Percentiles rank a stretch among this genome's conserved stretches.
Evolutionary conservation across 345 rosid species (phyloP).

Genomic region (Salix arbutifolia): DNA sequence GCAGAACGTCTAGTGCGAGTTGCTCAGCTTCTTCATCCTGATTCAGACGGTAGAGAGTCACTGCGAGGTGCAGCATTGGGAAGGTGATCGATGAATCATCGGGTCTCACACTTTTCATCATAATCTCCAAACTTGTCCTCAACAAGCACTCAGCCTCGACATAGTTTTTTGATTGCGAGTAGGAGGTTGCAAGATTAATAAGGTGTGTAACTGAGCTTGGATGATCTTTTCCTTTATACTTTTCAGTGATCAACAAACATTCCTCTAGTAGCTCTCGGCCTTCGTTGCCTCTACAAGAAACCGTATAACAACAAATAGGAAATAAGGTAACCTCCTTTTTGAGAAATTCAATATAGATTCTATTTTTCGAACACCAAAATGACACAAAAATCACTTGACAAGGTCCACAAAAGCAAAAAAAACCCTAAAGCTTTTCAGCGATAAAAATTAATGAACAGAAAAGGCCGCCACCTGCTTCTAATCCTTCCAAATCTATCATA

Average conservation of each 20-base stretch:
- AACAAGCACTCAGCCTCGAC: conserved; percentile 76
- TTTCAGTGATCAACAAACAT: conserved; percentile 66
- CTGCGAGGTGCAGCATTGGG: conserved; percentile 75
- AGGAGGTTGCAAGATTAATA: conserved; percentile 71
- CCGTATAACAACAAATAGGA: conserved; percentile 5
- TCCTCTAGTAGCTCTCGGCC: conserved; percentile 81
- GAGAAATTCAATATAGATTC: too few relatives aligned
- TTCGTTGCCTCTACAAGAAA: conserved; percentile 57
- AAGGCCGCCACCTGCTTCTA: too few relatives aligned
- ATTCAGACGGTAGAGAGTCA: conserved; percentile 62
- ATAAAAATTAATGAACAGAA: too few relatives aligned
- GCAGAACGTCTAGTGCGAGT: conserved; percentile 51
- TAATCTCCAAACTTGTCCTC: conserved; percentile 61
- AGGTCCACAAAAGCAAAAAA: too few relatives aligned
- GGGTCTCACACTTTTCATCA: conserved; percentile 41
- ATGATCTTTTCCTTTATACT: conserved; percentile 59
- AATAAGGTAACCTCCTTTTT: neutral
- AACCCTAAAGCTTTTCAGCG: too few relatives aligned
- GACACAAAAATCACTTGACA: too few relatives aligned
- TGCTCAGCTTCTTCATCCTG: conserved; percentile 74
- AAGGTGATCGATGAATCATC: conserved; percentile 70
- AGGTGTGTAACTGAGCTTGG: conserved; percentile 70
- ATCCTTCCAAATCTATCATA: too few relatives aligned
- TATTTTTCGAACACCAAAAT: neutral
- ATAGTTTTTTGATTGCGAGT: conserved; percentile 58